Base-by-base conservation (phyloP, 805 yeast genomes). In the Kodamaea leandrae region DNA sequence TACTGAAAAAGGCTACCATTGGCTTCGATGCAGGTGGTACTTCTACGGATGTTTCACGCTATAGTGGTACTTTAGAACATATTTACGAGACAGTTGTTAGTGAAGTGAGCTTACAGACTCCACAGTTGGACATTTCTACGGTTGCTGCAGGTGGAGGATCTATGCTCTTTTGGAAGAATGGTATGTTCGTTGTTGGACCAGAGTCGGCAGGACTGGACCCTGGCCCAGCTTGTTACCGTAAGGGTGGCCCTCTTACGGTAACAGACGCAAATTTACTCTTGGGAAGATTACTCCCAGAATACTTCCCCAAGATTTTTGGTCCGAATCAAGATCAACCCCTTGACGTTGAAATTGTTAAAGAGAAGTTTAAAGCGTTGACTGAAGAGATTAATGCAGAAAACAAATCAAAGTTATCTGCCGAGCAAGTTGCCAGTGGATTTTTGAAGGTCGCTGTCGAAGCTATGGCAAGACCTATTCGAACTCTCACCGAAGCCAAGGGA, bases 391-490 rank as follows among this genome's bases (percentile, higher is more conserved):
- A 86, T 51, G 48, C 54, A 4, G 78, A 76, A 12, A 55, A 51
- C 6, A 38, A 23, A 7, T n/a, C n/a, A n/a, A n/a, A n/a, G n/a
- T 62, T 81, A 61, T 55, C 85, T 0, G 65, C 80, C 0, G 79
- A 84, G 46, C 81, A 83, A 49, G 83, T 87, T 7, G 96, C 96
- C 0, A 70, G 71, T 49, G 96, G 96, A 0, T 88, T 86, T 57
- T 61, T 88, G 39, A 76, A 80, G 47, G 95, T 88, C 5, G 96
- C 96, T 1, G 83, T 85, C 53, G 95, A 86, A 52, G 69, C 89
- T 1, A 88, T 88, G 96, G 85, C 93, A n/a, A 74, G 95, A 46
- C 96, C 96, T 2, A 85, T 88, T 40, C 72, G 96, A 44, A 81
- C 84, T 30, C 64, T 88, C 39, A 87, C 96, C 0, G 96, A 87